Conservation (phyloP, 768 basidiomycete genomes). For the Lactarius hatsudake region DNA sequence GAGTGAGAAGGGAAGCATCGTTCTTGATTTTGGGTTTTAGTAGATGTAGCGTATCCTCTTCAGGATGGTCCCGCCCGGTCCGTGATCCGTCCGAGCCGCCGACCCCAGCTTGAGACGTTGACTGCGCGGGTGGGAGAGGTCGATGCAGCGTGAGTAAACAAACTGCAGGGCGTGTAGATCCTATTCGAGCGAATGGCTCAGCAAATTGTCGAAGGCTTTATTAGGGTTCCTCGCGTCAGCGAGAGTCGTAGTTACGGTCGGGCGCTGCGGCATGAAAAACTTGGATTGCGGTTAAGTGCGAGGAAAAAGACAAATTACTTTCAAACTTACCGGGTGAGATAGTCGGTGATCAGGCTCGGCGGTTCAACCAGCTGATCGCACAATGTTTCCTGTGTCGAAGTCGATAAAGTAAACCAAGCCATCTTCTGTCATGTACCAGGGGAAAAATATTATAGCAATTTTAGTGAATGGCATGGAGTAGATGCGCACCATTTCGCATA, state of each 20-base stretch:
- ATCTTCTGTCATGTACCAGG: too few relatives aligned
- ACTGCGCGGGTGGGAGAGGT: constrained; percentile 87
- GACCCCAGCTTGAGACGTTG: constrained; percentile 91
- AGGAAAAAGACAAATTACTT: neutral
- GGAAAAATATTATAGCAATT: neutral
- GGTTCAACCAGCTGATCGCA: constrained; percentile 93
- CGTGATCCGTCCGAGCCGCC: constrained; percentile 80
- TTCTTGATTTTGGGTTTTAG: constrained; percentile 75
- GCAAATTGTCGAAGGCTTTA: constrained; percentile 71
- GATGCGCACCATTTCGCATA: constrained; percentile 89
- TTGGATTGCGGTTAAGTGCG: constrained; percentile 31
- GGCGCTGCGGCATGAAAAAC: constrained; percentile 83
- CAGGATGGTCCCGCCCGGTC: constrained; percentile 87
- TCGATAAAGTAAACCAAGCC: constrained; percentile 38
- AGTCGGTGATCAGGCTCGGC: constrained; percentile 77
- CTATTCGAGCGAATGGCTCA: constrained; percentile 95
- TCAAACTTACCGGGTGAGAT: constrained; percentile 73
- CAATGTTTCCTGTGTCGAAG: constrained; percentile 54
- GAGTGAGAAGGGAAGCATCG: constrained; percentile 39
- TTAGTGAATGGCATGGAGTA: neutral
- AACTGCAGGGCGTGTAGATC: constrained; percentile 87
- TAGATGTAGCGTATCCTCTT: constrained; percentile 91
- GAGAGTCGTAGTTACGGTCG: constrained; percentile 70
- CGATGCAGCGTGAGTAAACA: constrained; percentile 82
- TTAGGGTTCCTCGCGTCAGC: constrained; percentile 69